Evolutionary conservation across 495 filamentous ascomycete genomes (phyloP).

Genomic region (Aspergillus ellipticus): DNA sequence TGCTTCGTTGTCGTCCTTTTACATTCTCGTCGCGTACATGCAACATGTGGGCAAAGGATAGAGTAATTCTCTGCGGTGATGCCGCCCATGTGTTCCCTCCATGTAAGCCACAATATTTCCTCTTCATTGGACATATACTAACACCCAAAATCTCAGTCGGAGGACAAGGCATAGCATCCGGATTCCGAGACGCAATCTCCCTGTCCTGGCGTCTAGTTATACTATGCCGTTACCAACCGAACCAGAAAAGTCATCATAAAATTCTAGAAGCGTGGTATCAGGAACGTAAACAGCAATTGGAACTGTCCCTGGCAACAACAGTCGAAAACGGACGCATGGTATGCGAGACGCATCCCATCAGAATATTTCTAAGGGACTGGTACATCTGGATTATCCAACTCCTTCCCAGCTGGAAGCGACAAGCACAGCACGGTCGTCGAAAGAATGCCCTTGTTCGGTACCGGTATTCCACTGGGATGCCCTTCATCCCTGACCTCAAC

Average conservation of each 20-base stretch:
- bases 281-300: slow-evolving; percentile 40
- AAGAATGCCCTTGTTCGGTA: slow-evolving; percentile 26
- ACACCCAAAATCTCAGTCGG: slow-evolving; percentile 29
- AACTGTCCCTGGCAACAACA: slow-evolving; percentile 28
- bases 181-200: slow-evolving; percentile 24
- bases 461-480: slow-evolving; percentile 22
- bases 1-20: slow-evolving; percentile 49
- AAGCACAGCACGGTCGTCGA: slow-evolving; percentile 25
- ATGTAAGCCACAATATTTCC: slow-evolving; percentile 22
- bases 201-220: slow-evolving; percentile 49
- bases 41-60: slow-evolving; percentile 47
- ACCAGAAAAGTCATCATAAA: slow-evolving; percentile 12
- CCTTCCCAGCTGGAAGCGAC: slow-evolving; percentile 24
- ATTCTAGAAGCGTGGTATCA: slow-evolving; percentile 32
- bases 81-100: slow-evolving; percentile 56
- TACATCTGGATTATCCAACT: slow-evolving; percentile 31
- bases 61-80: slow-evolving; percentile 48
- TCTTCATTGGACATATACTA: not conserved
- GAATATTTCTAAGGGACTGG: slow-evolving; percentile 33
- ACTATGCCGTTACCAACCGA: slow-evolving; percentile 15
- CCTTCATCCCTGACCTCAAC: slow-evolving; percentile 26
- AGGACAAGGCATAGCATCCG: slow-evolving; percentile 31
- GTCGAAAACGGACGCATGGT: slow-evolving; percentile 34
- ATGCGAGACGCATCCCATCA: slow-evolving; percentile 21
- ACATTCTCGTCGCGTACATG: slow-evolving; percentile 44